Percentiles rank a stretch among this genome's conserved stretches.
phyloP scores from a whole-genome alignment of 2,329 filamentous ascomycete species.

The Aspergillus sp. region DNA sequence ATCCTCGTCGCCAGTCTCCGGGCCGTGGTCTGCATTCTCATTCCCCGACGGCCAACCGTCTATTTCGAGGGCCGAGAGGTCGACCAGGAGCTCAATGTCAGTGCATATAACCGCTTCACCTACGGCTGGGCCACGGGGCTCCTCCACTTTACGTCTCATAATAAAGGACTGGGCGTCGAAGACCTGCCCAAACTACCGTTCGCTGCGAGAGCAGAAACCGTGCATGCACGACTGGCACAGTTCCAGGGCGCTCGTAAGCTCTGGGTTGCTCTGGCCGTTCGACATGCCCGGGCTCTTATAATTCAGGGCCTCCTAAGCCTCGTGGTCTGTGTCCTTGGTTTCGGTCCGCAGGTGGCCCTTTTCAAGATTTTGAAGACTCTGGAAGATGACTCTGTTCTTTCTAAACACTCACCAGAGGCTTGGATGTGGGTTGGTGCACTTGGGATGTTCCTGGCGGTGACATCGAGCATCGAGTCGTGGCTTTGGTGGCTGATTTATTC shows the following conservation, averaged over 20 bases:
- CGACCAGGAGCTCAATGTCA: constrained; percentile 62
- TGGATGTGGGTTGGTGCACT: constrained; percentile 70
- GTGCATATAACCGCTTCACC: constrained; percentile 61
- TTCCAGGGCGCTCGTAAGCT: constrained; percentile 45
- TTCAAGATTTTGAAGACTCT: constrained; percentile 64
- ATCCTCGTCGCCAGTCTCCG: constrained; percentile 39
- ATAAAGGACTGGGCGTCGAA: constrained; percentile 59
- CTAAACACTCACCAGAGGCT: constrained; percentile 51
- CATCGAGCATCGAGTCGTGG: constrained; percentile 62
- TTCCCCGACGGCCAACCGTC: constrained; percentile 69
- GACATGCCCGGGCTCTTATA: constrained; percentile 57
- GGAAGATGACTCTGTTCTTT: constrained; percentile 53
- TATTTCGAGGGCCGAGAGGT: constrained; percentile 60
- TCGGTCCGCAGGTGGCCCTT: constrained; percentile 70
- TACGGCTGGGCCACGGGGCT: constrained; percentile 64
- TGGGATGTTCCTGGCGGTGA: constrained; percentile 57
- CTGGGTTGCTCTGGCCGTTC: constrained; percentile 60
- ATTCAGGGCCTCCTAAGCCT: constrained; percentile 61
- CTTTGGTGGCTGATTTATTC: constrained; percentile 67
- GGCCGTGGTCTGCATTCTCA: constrained; percentile 45
- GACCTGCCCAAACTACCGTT: constrained; percentile 65
- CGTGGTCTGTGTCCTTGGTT: constrained; percentile 58
- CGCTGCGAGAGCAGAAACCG: constrained; percentile 51
- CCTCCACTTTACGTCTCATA: constrained; percentile 55
- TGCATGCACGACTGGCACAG: constrained; percentile 51